Evolutionary conservation across 1,139 yeast genomes (phyloP), one percentile per base, ranked within the genome.

Genomic region (Williopsis jadinii): DNA sequence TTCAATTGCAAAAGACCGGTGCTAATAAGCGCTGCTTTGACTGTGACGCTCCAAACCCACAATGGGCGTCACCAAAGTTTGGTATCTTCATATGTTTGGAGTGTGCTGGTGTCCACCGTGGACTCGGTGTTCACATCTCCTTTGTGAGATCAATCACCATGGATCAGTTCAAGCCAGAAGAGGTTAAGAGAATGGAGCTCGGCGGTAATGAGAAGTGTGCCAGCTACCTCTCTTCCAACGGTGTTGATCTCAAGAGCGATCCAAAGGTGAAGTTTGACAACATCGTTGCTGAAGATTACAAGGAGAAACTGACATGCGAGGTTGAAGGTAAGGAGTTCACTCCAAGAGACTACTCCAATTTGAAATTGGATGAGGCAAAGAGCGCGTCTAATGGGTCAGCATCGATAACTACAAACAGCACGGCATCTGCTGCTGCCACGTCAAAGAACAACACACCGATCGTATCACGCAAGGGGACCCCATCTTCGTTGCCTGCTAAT

Each of bases 51-150:
- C 95, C 95, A 47, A 90, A 90, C 61, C 98, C 99, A 9, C 96
- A 94, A 58, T 92, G 99, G 99, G 96, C 98, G 5, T 86, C 97
- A 10, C 97, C 97, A 37, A 92, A 94, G 60, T 90, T 88, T 64
- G 99, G 98, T 42, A 83, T 90, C 47, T 88, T 88, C 62, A 88
- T 92, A 59, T 94, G 99, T 66, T 75, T 92, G 47, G 98, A 92
- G 64, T 92, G 98, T 71, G 96, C 97, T 33, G 97, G 98, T 40
- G 73, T 86, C 47, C 99, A 92, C 63, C 74, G 99, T 62, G 95
- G 96, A 29, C 70, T 92, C 42, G 99, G 99, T 32, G 98, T 92
- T 38, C 98, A 94, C 63, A 80, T 92, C 46, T 88, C 97, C 36
- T 94, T 94, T 67, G 98, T 92, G 39, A 76, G 98, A 59, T 85